Conservation (phyloP, 1,284 basidiomycete species). For the Rhodotorula sp. region DNA sequence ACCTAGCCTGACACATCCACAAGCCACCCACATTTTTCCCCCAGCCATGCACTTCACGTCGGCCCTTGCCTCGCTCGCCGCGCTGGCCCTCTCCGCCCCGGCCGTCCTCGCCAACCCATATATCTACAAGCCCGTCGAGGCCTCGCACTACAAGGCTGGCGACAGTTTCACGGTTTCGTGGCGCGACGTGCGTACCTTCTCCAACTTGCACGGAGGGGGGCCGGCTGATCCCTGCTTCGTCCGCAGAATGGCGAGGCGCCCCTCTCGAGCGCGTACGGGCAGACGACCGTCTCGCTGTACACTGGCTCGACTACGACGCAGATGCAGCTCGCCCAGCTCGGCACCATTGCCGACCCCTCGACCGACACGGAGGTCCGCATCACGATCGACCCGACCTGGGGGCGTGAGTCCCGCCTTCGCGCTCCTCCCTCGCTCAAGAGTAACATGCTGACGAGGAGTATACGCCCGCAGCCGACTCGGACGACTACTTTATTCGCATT, state of each 20-base stretch:
- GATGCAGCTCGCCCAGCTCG: constrained; percentile 68
- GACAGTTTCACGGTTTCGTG: constrained; percentile 64
- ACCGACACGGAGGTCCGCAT: constrained; percentile 59
- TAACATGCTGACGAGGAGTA: background rate
- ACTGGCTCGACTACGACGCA: constrained; percentile 55
- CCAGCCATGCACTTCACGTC: background rate
- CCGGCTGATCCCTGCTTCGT: too few relatives aligned
- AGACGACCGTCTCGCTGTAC: constrained; percentile 66
- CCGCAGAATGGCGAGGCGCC: constrained; percentile 52
- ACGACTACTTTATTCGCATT: constrained; percentile 37
- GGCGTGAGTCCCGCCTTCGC: constrained; percentile 54
- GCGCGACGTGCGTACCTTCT: constrained; percentile 51
- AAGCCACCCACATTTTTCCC: too few relatives aligned
- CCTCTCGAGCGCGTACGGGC: constrained; percentile 62
- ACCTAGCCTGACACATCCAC: too few relatives aligned
- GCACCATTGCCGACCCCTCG: constrained; percentile 63
- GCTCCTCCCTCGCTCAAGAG: background rate
- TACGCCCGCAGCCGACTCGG: constrained; percentile 1
- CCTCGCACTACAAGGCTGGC: constrained; percentile 63
- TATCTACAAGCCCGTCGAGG: constrained; percentile 62
- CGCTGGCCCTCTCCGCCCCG: background rate
- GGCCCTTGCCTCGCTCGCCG: background rate
- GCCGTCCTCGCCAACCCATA: constrained; percentile 22
- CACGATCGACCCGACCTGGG: constrained; percentile 64
- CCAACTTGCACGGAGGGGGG: too few relatives aligned